Evolutionary conservation across 805 yeast species (phyloP).

Genomic region (Candida rishiriensis): DNA sequence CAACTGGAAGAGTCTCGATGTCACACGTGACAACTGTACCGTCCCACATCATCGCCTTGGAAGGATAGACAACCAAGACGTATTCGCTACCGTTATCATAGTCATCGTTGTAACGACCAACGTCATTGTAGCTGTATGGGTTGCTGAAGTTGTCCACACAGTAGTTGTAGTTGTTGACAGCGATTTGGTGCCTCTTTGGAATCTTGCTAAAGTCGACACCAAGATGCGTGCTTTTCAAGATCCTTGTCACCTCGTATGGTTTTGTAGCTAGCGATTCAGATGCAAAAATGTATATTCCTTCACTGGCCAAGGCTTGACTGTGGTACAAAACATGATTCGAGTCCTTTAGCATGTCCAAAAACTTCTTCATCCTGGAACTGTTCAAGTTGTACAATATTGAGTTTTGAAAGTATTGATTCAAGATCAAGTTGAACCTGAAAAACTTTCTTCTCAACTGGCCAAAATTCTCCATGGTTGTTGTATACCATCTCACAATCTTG

Average conservation of each 20-base stretch:
- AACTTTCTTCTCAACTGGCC: conserved; percentile 79
- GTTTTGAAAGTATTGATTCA: conserved; percentile 70
- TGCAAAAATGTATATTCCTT: conserved; percentile 79
- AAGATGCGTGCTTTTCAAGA: conserved; percentile 42
- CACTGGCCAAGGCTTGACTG: conserved; percentile 56
- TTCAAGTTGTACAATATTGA: conserved; percentile 58
- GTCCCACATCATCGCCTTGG: conserved; percentile 87
- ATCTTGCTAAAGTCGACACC: conserved; percentile 45
- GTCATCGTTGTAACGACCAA: conserved; percentile 4
- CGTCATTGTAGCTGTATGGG: conserved; percentile 3
- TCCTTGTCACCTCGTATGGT: conserved; percentile 40
- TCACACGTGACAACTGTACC: conserved; percentile 64
- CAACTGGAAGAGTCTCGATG: conserved; percentile 41
- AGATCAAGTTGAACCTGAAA: conserved; percentile 65
- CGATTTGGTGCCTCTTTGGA: conserved; percentile 29
- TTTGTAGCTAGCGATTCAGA: conserved; percentile 48
- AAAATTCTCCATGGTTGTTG: conserved; percentile 61
- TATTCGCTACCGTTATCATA: conserved; percentile 41
- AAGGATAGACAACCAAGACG: conserved; percentile 68
- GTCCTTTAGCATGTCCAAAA: conserved; percentile 55
- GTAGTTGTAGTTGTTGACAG: conserved; percentile 25
- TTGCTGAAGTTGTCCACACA: conserved; percentile 12
- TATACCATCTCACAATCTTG: conserved; percentile 60
- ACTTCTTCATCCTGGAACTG: conserved; percentile 41
- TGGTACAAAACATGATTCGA: conserved; percentile 76